A percentile compares a stretch with the other conserved stretches of the same genome.
Evolutionary conservation across 2,329 filamentous ascomycete species (phyloP).

Genomic region (Seiridium cupressi): DNA sequence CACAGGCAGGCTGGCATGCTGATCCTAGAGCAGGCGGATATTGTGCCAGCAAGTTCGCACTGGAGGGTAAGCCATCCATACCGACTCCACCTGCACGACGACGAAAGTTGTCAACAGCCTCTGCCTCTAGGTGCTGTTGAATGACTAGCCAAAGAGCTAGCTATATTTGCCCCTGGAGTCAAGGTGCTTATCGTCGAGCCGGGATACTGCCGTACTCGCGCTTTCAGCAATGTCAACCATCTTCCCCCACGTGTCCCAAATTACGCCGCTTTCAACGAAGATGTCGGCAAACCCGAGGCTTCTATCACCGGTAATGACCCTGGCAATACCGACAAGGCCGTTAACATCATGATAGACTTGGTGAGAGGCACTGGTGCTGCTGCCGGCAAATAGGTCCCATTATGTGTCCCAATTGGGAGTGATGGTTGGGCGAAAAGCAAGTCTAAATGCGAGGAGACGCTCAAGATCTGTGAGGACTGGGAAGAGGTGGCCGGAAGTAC

Average conservation of each 20-base stretch:
- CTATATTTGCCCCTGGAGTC: constrained; percentile 27
- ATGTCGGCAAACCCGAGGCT: constrained; percentile 15
- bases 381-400: constrained; percentile 31
- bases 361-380: constrained; percentile 43
- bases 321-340: constrained; percentile 49
- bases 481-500: constrained; percentile 47
- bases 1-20: constrained; percentile 25
- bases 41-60: constrained; percentile 1
- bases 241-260: constrained; percentile 19
- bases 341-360: constrained; percentile 51
- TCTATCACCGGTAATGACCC: constrained; percentile 33
- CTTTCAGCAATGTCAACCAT: constrained; percentile 33
- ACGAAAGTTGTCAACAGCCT: not conserved
- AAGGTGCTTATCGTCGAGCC: constrained; percentile 37
- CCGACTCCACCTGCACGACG: not conserved
- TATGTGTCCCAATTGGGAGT: constrained; percentile 50
- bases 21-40: constrained; percentile 9
- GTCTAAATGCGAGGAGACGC: constrained; percentile 47
- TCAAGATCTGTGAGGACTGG: constrained; percentile 47
- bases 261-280: constrained; percentile 30
- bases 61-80: not conserved
- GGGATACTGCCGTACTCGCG: constrained; percentile 39
- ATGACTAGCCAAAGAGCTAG: constrained; percentile 29
- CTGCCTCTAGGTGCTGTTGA: constrained; percentile 25
- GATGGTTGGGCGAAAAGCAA: constrained; percentile 49